Evolutionary conservation across 345 rosid genomes (phyloP), one percentile per base, ranked within the genome.

Genomic region (Psidium friedrichsthalianum): DNA sequence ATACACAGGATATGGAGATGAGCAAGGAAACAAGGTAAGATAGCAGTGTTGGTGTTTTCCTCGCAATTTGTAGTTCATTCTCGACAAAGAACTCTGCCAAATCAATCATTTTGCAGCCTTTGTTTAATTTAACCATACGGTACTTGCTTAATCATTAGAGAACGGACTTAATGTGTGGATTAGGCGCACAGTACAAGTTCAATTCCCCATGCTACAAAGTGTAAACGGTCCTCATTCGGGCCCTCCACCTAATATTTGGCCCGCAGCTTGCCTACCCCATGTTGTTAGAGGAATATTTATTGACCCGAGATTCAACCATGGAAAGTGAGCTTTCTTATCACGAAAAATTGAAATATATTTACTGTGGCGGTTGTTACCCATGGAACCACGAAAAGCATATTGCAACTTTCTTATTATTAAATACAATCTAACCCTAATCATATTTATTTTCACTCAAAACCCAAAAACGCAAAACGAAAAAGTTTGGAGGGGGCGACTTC

Each of bases 11-110:
- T 93, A 93, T 86, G 94, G 94, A 86, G 93, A 89, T 83, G 95
- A 93, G 87, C 94, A 92, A 90, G 95, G 95, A 51, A 89, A 91
- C 90, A 90, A 86, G 94, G 95, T 93, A 88, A 8, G 10, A n/a
- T 47, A 36, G 6, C 11, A 32, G 81, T 42, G 52, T 15, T 69
- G 13, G 3, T 15, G 10, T 13, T 84, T 51, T 59, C 24, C 22
- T 6, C 1, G 14, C 14, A 47, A 42, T 32, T 56, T 21, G 13
- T 5, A 4, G 54, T 20, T 74, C 53, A 51, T 51, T 49, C 22
- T 32, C 52, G 18, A 36, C 25, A 0, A 25, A 54, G 56, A 11
- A 57, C 6, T 29, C 40, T 36, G 9, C 12, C 1, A 18, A 69
- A 69, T n/a, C 5, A 11, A n/a, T 69, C 7, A 15, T 69, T 36